These are phyloP conservation scores for Leishmania braziliensis DNA, from an alignment of 208 protist genomes.

Conservation along the genomic window DNA sequence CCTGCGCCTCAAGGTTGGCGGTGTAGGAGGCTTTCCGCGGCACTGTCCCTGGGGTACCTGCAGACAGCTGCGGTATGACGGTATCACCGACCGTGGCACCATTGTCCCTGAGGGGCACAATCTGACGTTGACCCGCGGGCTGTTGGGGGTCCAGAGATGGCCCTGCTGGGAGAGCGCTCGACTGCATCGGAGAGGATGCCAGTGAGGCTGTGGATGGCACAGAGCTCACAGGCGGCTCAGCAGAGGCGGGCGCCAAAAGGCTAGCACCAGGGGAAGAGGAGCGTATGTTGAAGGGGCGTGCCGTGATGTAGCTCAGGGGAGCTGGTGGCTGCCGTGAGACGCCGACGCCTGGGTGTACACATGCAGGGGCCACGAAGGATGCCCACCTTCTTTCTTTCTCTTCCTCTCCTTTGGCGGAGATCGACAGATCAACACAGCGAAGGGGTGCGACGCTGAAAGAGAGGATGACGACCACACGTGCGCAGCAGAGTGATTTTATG, in stretches of 20 bases:
- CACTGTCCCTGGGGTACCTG: background rate
- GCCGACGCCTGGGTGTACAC: background rate
- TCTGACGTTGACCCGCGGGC: background rate
- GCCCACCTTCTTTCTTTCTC: background rate
- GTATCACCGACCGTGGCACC: background rate
- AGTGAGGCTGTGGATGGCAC: background rate
- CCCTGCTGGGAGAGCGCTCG: background rate
- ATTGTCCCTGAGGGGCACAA: conserved; percentile 2
- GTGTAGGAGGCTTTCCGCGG: conserved; percentile 15
- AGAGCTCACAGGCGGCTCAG: background rate
- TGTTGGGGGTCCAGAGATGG: background rate
- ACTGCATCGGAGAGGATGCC: background rate
- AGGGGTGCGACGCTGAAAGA: background rate
- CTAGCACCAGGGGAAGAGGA: background rate
- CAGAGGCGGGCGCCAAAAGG: background rate
- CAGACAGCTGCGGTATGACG: background rate
- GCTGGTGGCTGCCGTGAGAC: too few relatives aligned
- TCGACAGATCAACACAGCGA: background rate
- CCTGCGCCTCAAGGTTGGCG: conserved; percentile 53
- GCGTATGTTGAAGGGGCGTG: background rate
- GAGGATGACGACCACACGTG: background rate
- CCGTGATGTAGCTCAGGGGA: background rate
- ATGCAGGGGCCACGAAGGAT: background rate
- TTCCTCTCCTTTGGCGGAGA: background rate
- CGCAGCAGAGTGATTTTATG: background rate